phyloP scores from a whole-genome alignment of 495 filamentous ascomycete species.

The Pseudomonodictys pantanalensis region DNA sequence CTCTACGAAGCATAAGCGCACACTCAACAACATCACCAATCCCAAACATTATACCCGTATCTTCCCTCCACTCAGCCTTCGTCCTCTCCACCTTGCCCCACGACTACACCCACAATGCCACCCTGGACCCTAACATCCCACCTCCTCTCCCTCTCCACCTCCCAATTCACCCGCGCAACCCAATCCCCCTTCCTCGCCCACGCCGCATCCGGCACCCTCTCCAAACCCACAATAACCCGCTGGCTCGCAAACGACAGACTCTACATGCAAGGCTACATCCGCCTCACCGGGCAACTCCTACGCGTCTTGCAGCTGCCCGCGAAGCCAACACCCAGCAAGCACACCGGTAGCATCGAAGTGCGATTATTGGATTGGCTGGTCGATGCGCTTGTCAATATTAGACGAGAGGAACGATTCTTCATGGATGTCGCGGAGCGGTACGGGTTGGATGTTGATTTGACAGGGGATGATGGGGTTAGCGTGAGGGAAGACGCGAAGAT shows the following conservation, averaged over 20 bases:
- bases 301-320: slow-evolving; percentile 4
- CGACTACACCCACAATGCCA: not conserved
- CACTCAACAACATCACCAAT: no score
- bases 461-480: not conserved
- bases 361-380: slow-evolving; percentile 20
- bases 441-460: slow-evolving; percentile 11
- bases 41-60: no score
- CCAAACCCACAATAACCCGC: slow-evolving; percentile 4
- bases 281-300: slow-evolving; percentile 9
- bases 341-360: not conserved
- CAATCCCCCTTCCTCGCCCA: slow-evolving; percentile 15
- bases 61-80: no score
- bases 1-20: no score
- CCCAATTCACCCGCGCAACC: slow-evolving; percentile 11
- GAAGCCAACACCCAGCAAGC: not conserved
- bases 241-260: slow-evolving; percentile 23
- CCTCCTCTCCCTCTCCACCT: not conserved
- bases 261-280: slow-evolving; percentile 25
- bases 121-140: slow-evolving; percentile 12
- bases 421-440: slow-evolving; percentile 16
- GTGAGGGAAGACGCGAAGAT: slow-evolving; percentile 9
- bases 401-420: slow-evolving; percentile 17
- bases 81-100: no score
- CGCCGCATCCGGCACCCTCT: slow-evolving; percentile 4
- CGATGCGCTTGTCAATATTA: slow-evolving; percentile 19